Conservation (phyloP, 768 basidiomycete species). For the Boletus subparvulus region DNA sequence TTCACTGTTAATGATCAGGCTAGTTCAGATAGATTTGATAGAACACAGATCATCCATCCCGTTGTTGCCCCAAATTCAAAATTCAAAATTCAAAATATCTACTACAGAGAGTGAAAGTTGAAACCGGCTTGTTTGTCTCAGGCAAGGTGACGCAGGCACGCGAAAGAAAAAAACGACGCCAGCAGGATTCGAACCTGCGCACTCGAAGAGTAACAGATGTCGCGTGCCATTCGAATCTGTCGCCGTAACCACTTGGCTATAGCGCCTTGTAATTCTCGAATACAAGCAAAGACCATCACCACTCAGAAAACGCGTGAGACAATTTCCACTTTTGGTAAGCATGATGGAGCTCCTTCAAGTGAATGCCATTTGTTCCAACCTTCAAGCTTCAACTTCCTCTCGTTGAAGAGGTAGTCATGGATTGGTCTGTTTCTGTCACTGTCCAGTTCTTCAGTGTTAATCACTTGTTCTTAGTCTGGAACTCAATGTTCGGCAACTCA, state of each 20-base stretch:
- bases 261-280: conserved; percentile 33
- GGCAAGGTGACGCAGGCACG: not conserved
- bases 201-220: conserved; percentile 40
- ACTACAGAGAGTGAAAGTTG: not conserved
- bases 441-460: not conserved
- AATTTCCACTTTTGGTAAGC: conserved; percentile 6
- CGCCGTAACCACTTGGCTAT: conserved; percentile 81
- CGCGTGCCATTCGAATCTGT: conserved; percentile 55
- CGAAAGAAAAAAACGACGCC: conserved; percentile 30
- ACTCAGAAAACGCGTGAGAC: not conserved
- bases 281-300: not conserved
- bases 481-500: conserved; percentile 72
- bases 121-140: not conserved
- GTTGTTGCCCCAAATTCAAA: not conserved
- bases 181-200: conserved; percentile 44
- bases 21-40: not conserved
- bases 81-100: too few species aligned
- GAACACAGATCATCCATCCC: not conserved
- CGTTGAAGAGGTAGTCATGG: conserved; percentile 35
- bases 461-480: conserved; percentile 53
- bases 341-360: not conserved
- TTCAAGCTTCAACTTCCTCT: not conserved
- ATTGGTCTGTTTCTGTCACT: conserved; percentile 41
- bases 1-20: not conserved
- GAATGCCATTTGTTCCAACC: not conserved